Percentiles rank a stretch among this genome's conserved stretches.
phyloP scores from a whole-genome alignment of 140 eudicot genomes.

The Anethum foeniculum region DNA sequence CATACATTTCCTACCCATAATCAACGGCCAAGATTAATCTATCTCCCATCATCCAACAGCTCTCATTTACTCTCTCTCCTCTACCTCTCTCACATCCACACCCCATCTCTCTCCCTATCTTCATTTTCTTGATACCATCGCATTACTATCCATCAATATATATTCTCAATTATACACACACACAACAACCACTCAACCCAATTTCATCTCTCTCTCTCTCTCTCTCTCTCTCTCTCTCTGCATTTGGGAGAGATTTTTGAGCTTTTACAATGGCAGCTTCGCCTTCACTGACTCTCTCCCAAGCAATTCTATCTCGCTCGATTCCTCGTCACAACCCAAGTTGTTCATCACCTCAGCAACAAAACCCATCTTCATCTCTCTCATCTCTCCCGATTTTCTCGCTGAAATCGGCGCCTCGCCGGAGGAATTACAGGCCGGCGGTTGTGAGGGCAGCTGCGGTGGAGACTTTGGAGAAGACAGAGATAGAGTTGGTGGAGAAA shows the following conservation, averaged over 20 bases:
- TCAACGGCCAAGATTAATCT: constrained; percentile 29
- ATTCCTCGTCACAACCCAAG: constrained; percentile 57
- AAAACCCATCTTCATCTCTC: constrained; percentile 29
- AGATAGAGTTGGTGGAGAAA: constrained; percentile 52
- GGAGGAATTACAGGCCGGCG: constrained; percentile 29
- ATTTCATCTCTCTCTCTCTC: constrained; percentile 2
- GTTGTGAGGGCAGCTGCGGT: constrained; percentile 47
- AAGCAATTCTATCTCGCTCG: constrained; percentile 63
- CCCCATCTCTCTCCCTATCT: constrained; percentile 25
- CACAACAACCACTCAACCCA: constrained; percentile 8
- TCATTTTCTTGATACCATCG: constrained; percentile 6
- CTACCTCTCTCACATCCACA: neutral
- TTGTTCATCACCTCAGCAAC: constrained; percentile 23
- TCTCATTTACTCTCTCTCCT: neutral
- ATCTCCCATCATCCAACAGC: neutral
- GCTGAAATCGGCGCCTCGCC: constrained; percentile 20
- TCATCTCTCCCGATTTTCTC: constrained; percentile 37
- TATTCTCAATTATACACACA: neutral
- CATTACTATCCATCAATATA: neutral
- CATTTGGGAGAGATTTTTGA: neutral
- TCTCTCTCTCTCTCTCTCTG: constrained; percentile 2
- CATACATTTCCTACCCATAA: constrained; percentile 51
- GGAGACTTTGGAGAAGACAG: constrained; percentile 62
- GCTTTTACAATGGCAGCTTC: constrained; percentile 65
- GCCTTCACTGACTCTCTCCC: constrained; percentile 78